Base-by-base conservation (phyloP, 176 grass and related monocot genomes). In the Zoysia pacifica region DNA sequence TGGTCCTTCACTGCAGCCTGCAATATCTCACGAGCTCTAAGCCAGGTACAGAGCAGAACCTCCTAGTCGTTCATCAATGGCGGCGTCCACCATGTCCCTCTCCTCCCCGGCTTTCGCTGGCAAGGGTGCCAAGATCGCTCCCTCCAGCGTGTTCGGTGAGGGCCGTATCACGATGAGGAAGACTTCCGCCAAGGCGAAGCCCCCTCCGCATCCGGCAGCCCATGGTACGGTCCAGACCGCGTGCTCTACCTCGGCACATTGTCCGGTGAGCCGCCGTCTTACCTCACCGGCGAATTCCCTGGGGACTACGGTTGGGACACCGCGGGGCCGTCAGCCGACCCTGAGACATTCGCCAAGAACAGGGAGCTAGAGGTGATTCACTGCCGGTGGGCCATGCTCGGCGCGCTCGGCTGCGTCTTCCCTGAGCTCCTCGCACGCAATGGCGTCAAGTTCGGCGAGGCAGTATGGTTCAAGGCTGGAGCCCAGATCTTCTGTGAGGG, bases 341-440 rank as follows among this genome's bases (percentile, higher is more conserved):
- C 81, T 2, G 87, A 93, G 85, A 93, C 79, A 35, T 86, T 93
- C 40, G 69, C 87, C 63, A 87, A 90, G 69, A 93, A 90, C 65
- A 52, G 82, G 51, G 85, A 93, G 74, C 88, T 93, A 0, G 83
- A 90, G 78, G 64, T 86, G 48, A 90, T 92, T 48, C 86, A 89
- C 49, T 83, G 41, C 49, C 62, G 84, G 72, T 90, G 91, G 91
- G 82, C 88, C 43, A 93, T 93, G 91, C 84, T 90, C 48, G 84
- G 84, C 40, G 81, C 81, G 20, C 80, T 93, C 13, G 91, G 87
- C 11, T 86, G 88, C 73, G 84, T 88, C 67, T 93, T 89, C 82
- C 89, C 82, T 0, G 85, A 91, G 81, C 72, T 88, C 36, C 77
- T 91, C 51, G 73, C 89, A 50, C 85, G 89, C 70, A 85, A 85